Percentiles rank a stretch among this genome's conserved stretches.
These are phyloP conservation scores for Oryza brachyantha DNA, from an alignment of 176 grass and related monocot species.

Conservation along the genomic window DNA sequence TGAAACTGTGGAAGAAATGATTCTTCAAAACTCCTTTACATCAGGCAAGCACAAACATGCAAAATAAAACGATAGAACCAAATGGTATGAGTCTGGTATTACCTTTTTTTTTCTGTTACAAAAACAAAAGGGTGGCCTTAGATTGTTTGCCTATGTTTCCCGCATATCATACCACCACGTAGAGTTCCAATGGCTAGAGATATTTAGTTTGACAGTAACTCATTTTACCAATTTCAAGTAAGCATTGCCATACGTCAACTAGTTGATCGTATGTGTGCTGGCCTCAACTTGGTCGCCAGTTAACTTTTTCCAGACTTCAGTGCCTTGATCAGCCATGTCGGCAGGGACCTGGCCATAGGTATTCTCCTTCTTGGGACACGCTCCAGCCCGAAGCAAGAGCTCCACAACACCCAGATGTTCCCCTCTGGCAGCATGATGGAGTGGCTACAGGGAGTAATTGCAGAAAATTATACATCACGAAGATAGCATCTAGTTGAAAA, in stretches of 20 bases:
- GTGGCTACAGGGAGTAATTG: conserved; percentile 49
- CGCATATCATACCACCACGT: not conserved
- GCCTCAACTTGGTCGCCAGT: conserved; percentile 44
- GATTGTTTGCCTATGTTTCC: not conserved
- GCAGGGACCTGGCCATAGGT: conserved; percentile 72
- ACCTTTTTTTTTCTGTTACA: not conserved
- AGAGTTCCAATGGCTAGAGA: not conserved
- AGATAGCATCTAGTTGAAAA: not conserved
- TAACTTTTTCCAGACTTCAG: conserved; percentile 66
- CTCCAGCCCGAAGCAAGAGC: conserved; percentile 69
- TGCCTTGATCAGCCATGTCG: conserved; percentile 74
- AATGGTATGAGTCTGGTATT: not conserved
- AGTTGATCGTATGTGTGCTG: conserved; percentile 25
- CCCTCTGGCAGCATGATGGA: conserved; percentile 93
- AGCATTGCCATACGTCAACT: conserved; percentile 12
- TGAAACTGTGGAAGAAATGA: not conserved
- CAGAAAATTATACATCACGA: not conserved
- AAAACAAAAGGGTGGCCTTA: not conserved
- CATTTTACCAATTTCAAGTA: not conserved
- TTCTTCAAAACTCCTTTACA: not conserved
- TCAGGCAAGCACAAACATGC: not conserved
- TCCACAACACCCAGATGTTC: conserved; percentile 80
- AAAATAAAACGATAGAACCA: not conserved
- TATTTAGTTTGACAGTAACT: not conserved
- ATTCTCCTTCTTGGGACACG: conserved; percentile 74